Conservation (phyloP, 345 rosid species). For the Eucalyptus camaldulensis region DNA sequence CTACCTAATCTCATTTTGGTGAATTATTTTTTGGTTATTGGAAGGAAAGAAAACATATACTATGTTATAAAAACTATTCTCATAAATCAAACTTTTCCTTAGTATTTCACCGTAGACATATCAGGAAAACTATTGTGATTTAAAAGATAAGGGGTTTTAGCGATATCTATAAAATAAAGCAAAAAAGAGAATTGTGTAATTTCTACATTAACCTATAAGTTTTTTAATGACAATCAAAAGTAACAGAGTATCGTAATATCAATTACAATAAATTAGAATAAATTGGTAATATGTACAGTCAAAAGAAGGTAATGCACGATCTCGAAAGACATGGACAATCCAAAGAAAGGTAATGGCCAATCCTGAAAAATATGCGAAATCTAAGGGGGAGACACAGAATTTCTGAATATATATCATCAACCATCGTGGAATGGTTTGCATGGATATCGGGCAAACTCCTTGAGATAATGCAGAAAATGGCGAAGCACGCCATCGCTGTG, state of each 20-base stretch:
- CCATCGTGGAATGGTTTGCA: neutral
- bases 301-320: neutral
- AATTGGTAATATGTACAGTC: neutral
- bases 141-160: neutral
- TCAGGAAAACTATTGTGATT: too few relatives aligned
- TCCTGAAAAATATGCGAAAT: neutral
- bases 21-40: neutral
- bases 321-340: neutral
- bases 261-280: neutral
- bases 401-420: neutral
- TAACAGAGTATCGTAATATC: neutral
- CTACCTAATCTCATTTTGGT: neutral
- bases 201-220: too few relatives aligned
- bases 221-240: neutral
- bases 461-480: neutral
- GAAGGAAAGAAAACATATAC: neutral
- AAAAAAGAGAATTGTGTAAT: neutral
- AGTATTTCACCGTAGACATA: accelerated
- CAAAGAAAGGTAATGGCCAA: neutral
- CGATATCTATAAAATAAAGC: neutral
- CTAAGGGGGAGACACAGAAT: neutral
- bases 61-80: neutral
- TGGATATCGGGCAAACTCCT: neutral
- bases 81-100: neutral
- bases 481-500: neutral